Conservation (phyloP, 768 basidiomycete species). For the Boletus sp. region DNA sequence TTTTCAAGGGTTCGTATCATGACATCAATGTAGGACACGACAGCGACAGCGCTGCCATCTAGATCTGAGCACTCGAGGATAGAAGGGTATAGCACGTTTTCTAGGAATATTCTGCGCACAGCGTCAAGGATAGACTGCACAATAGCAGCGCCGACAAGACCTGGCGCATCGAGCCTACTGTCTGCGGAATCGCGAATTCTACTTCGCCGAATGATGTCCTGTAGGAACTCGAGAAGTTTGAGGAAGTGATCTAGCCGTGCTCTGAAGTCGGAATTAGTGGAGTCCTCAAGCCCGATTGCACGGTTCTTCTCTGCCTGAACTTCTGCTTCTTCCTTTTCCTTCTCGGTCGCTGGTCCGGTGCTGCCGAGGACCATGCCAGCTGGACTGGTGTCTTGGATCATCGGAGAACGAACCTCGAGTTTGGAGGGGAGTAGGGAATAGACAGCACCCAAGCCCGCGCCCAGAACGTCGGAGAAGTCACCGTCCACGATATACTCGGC, state of each 20-base stretch:
- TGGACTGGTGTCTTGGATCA: constrained; percentile 35
- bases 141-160: constrained; percentile 74
- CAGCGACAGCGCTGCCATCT: constrained; percentile 95
- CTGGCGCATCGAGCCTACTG: constrained; percentile 49
- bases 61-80: constrained; percentile 88
- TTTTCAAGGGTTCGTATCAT: constrained; percentile 73
- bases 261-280: constrained; percentile 71
- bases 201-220: constrained; percentile 81
- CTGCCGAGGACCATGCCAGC: constrained; percentile 74
- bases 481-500: constrained; percentile 94
- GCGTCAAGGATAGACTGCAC: constrained; percentile 81
- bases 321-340: constrained; percentile 56
- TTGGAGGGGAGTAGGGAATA: constrained; percentile 90
- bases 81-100: constrained; percentile 90
- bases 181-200: constrained; percentile 36
- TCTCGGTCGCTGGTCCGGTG: constrained; percentile 49
- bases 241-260: constrained; percentile 83
- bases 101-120: constrained; percentile 81
- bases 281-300: constrained; percentile 71
- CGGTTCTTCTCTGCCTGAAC: constrained; percentile 48
- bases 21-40: constrained; percentile 92
- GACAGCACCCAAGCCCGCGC: constrained; percentile 87
- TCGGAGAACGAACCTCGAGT: constrained; percentile 60
- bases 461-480: constrained; percentile 98
- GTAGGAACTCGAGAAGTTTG: constrained; percentile 85